A percentile compares a stretch with the other conserved stretches of the same genome.
Conservation (phyloP, 148 eudicot genomes). For the Chenopodium berlandieri region DNA sequence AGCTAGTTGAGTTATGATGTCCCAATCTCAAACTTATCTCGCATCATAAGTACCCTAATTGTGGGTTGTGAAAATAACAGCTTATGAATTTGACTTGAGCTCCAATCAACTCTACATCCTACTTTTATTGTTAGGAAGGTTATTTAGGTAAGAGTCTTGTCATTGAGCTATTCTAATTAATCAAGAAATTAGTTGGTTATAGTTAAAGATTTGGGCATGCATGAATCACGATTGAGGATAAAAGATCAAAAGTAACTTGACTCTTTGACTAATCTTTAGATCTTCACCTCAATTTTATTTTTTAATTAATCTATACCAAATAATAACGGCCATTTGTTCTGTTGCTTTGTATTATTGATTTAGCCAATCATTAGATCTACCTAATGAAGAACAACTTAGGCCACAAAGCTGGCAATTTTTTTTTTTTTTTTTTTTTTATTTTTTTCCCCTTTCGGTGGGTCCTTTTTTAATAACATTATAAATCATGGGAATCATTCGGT, state of each 20-base stretch:
- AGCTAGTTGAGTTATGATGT: too few relatives aligned
- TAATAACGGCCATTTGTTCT: not conserved
- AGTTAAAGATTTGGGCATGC: not conserved
- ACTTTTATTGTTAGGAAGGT: too few relatives aligned
- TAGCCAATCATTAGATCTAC: conserved; percentile 22
- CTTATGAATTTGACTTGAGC: too few relatives aligned
- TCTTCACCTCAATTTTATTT: not conserved
- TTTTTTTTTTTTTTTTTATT: too few relatives aligned
- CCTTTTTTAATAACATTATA: not conserved
- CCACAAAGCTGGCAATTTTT: not conserved
- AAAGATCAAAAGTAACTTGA: not conserved
- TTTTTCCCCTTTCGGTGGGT: not conserved
- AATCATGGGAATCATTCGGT: not conserved
- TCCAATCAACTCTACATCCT: too few relatives aligned
- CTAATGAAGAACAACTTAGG: conserved; percentile 7
- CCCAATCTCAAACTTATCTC: too few relatives aligned
- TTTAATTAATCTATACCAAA: not conserved
- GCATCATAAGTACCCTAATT: too few relatives aligned
- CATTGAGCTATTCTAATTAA: not conserved
- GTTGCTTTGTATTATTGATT: not conserved
- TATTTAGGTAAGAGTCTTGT: too few relatives aligned
- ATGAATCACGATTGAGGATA: not conserved
- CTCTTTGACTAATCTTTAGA: not conserved
- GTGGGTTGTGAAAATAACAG: too few relatives aligned
- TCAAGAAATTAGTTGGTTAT: not conserved